Base-by-base conservation (phyloP, 2,329 filamentous ascomycete species). In the Monilinia fructicola region DNA sequence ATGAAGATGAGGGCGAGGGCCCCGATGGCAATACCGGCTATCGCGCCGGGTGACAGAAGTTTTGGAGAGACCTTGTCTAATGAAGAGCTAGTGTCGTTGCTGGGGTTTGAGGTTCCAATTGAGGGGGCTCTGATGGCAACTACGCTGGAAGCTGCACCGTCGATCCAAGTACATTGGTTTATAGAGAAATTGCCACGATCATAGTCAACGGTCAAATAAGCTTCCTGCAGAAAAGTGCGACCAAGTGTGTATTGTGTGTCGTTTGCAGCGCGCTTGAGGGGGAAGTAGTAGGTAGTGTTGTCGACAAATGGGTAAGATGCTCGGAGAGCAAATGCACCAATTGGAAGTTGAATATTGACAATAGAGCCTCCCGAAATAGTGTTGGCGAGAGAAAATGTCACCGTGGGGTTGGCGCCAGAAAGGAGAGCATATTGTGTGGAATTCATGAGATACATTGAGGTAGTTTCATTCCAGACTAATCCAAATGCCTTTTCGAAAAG, bases 221-320 rank as follows among this genome's bases (percentile, higher is more conserved):
- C 76, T 72, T 80, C 78, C 70, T 80, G 79, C n/a, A 80, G 70
- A 67, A 80, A 79, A 6, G 73, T 71, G 54, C 79, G 73, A 18
- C 79, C 78, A 53, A 80, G 73, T 3, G 76, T 78, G 63, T 74
- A 77, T 67, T 79, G 76, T 46, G 72, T 74, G 4, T 72, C 69
- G 59, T 77, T 76, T 1, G 70, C 68, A 4, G 78, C 75, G 69
- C 72, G 74, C 54, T 77, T 76, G 9, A 80, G 65, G 9, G 79
- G 78, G 64, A 80, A 80, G 67, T 80, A 80, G 12, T 71, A 64
- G n/a, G 69, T 58, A n/a, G 31, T 40, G 28, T 69, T 71, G 31
- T 68, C 46, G 3, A 75, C 68, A 5, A 75, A 65, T 23, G 79
- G 78, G 66, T 76, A 77, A 16, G 73, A 71, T 16, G 77, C 74